Base-by-base conservation (phyloP, 2,329 filamentous ascomycete species). In the Fusarium verticillioides region DNA sequence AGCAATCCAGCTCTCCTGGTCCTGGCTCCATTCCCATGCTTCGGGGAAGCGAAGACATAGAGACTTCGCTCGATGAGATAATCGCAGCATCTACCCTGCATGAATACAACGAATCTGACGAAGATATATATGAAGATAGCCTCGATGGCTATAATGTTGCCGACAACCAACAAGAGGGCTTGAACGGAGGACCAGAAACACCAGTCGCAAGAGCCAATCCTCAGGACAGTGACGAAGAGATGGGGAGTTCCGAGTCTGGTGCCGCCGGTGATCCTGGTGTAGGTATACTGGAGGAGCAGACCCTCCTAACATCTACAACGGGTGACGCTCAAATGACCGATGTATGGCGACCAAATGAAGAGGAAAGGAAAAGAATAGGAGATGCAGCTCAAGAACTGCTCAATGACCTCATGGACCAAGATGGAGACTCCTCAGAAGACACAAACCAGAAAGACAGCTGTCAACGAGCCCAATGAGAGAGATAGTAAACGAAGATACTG, bases 291-390 rank as follows among this genome's bases (percentile, higher is more conserved):
- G 23, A 40, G 26, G 40, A 63, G 26, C 15, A 54, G 11, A 21
- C 21, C 7, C 21, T 21, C 15, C 5, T 16, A 16, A 30, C 13
- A 42, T 18, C 40, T 19, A 23, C 46, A 28, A 26, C 5, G 4
- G 8, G n/a, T 12, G 64, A 69, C 12, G 21, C 54, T 42, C 37
- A 26, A n/a, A 70, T 70, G 66, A 44, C 15, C 34, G 66, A 43
- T 39, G 37, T 28, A 5, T 16, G 16, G 30, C 23, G 28, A 7
- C 43, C 30, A 26, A 61, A n/a, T n/a, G 37, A 50, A 30, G 61
- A 56, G 8, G 47, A 46, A 54, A 8, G 19, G 16, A 15, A 18
- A 26, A 63, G 42, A 26, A 63, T 63, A n/a, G 18, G 12, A 32
- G 59, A 47, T n/a, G 43, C 23, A 23, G 13, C 34, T n/a, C 11